Conservation (phyloP, 2,329 filamentous ascomycete species). For the Ascosphaera pollenicola region DNA sequence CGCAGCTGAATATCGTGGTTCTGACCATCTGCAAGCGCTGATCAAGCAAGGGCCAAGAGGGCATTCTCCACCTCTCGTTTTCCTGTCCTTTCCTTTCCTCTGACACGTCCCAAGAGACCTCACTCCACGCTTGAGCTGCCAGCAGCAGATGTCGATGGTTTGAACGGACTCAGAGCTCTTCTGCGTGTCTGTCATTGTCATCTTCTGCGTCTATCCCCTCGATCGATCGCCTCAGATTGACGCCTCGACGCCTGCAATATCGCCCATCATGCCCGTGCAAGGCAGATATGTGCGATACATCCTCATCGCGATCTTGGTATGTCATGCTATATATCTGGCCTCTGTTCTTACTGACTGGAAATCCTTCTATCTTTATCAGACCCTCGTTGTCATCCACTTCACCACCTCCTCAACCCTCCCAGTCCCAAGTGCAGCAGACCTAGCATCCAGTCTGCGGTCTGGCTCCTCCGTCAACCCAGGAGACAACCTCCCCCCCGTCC, state of each 20-base stretch:
- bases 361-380: slow-evolving; percentile 12
- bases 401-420: slow-evolving; percentile 38
- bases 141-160: no score
- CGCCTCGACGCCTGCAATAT: not conserved
- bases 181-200: no score
- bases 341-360: not conserved
- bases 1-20: no score
- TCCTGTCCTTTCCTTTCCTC: no score
- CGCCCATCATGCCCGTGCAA: slow-evolving; percentile 12
- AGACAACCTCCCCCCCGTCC: not conserved
- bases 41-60: no score
- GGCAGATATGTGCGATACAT: slow-evolving; percentile 34
- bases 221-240: no score
- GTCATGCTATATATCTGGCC: slow-evolving; percentile 13
- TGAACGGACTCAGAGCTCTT: no score
- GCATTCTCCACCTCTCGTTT: no score
- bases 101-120: no score
- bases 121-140: no score
- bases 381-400: slow-evolving; percentile 56
- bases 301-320: slow-evolving; percentile 61
- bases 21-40: no score
- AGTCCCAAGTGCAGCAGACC: slow-evolving; percentile 5
- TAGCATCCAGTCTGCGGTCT: slow-evolving; percentile 2
- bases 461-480: not conserved
- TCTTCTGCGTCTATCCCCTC: no score